These are phyloP conservation scores for Barnettozyma populi DNA, from an alignment of 805 yeast species.

Conservation along the genomic window DNA sequence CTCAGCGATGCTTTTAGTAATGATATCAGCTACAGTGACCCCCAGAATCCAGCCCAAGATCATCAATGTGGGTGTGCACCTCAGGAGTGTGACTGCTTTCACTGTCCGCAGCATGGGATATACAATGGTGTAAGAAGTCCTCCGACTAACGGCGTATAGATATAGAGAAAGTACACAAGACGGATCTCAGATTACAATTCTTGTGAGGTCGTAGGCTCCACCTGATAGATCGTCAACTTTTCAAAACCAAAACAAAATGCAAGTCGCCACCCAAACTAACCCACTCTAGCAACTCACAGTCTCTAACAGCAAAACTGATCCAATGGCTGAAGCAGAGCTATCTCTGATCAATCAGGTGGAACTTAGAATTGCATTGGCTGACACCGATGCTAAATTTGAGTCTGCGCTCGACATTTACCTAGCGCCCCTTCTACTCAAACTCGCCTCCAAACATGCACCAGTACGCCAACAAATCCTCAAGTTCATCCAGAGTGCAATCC, in stretches of 20 bases:
- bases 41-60: neutral
- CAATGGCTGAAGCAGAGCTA: slow-evolving; percentile 41
- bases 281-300: neutral
- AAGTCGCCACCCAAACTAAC: slow-evolving; percentile 4
- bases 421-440: slow-evolving; percentile 72
- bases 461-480: slow-evolving; percentile 67
- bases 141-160: neutral
- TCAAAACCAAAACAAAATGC: neutral
- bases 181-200: neutral
- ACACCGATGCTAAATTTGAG: slow-evolving; percentile 59
- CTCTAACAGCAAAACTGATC: neutral
- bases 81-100: slow-evolving; percentile 20
- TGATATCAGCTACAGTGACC: slow-evolving; percentile 2
- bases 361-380: slow-evolving; percentile 72
- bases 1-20: neutral
- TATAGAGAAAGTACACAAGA: neutral
- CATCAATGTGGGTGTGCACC: slow-evolving; percentile 23
- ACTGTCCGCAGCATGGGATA: slow-evolving; percentile 20
- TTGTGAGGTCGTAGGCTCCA: neutral
- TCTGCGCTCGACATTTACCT: slow-evolving; percentile 55
- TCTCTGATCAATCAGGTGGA: slow-evolving; percentile 72
- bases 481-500: slow-evolving; percentile 59
- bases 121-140: slow-evolving; percentile 14
- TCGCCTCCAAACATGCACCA: slow-evolving; percentile 60
- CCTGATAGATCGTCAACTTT: neutral